Conservation (phyloP, 2,329 filamentous ascomycete genomes). For the Parascedosporium putredinis region DNA sequence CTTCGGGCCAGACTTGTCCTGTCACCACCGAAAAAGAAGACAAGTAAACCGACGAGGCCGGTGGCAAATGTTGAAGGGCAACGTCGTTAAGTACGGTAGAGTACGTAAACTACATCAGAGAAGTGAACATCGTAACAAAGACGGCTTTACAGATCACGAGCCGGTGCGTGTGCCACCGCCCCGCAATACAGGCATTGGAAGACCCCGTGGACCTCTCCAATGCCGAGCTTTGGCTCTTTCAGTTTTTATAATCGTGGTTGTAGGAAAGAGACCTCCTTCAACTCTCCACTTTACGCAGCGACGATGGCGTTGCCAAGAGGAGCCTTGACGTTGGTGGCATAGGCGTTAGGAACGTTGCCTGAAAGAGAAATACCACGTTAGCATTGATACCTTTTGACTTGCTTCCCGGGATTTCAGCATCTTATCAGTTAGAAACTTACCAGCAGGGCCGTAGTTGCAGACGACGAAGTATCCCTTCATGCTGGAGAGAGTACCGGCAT, state of each 20-base stretch:
- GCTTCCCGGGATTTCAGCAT: too few species aligned
- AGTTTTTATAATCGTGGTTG: too few species aligned
- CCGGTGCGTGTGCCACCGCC: background rate
- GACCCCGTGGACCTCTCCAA: background rate
- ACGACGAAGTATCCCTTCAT: slow-evolving; percentile 65
- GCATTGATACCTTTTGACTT: too few species aligned
- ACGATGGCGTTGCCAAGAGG: slow-evolving; percentile 18
- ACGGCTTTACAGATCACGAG: background rate
- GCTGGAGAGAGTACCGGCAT: slow-evolving; percentile 33
- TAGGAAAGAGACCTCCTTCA: too few species aligned
- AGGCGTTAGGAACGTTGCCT: slow-evolving; percentile 44
- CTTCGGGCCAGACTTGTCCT: background rate
- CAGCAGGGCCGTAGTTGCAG: slow-evolving; percentile 74
- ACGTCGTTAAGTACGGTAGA: slow-evolving; percentile 8
- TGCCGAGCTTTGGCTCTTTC: background rate
- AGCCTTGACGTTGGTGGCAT: slow-evolving; percentile 36
- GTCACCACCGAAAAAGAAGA: background rate
- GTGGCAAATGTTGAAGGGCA: background rate
- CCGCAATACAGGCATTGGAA: background rate
- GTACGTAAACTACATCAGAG: slow-evolving; percentile 9
- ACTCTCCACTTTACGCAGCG: slow-evolving; percentile 7
- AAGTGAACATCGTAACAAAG: slow-evolving; percentile 1
- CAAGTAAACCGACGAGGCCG: slow-evolving; percentile 1
- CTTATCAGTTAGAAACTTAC: slow-evolving; percentile 38
- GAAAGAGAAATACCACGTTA: too few species aligned